Evolutionary conservation across 1,284 basidiomycete species (phyloP), one percentile per base, ranked within the genome.

Genomic region (Serendipita sp.): DNA sequence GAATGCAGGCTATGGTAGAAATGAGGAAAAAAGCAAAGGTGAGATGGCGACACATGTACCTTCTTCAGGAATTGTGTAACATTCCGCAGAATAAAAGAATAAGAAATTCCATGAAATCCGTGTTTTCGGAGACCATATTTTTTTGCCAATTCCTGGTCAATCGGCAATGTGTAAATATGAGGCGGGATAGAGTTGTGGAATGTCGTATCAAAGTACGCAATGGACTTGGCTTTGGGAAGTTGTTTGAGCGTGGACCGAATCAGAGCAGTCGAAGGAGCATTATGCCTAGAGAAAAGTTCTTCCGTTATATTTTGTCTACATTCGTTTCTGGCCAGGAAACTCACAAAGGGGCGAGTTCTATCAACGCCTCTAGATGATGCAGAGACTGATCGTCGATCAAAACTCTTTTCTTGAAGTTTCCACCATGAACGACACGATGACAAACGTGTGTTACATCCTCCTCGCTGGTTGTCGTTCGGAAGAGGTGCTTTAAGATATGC

Each of bases 61-160:
- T 84, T 85, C 13, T 76, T 65, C 13, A 91, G 75, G 69, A 82
- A 76, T 2, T 74, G 65, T 0, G 87, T 77, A 29, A 85, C 82
- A n/a, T 77, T 71, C 61, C 79, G 78, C 12, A 83, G 75, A 67
- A 88, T 87, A 70, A 79, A 87, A 1, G 81, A 74, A 66, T 85
- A 87, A 66, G 83, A 85, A 44, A 85, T 74, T 2, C 91, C 91
- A 68, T 94, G 92, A 73, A 93, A 93, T 30, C 91, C 91, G 70
- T 93, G 93, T 72, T 91, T 92, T 69, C 83, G 83, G 50, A 93
- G 75, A 0, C 88, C 87, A 64, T 79, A 75, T 43, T 81, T 73
- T 62, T 78, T 74, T 0, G 86, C 84, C 17, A 84, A 72, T 3
- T 79, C 74, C 63, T 80, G 82, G 62, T 87, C 77, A 61, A 93